These are phyloP conservation scores for Comarum palustre DNA, from an alignment of 306 rosid species.

Conservation along the genomic window DNA sequence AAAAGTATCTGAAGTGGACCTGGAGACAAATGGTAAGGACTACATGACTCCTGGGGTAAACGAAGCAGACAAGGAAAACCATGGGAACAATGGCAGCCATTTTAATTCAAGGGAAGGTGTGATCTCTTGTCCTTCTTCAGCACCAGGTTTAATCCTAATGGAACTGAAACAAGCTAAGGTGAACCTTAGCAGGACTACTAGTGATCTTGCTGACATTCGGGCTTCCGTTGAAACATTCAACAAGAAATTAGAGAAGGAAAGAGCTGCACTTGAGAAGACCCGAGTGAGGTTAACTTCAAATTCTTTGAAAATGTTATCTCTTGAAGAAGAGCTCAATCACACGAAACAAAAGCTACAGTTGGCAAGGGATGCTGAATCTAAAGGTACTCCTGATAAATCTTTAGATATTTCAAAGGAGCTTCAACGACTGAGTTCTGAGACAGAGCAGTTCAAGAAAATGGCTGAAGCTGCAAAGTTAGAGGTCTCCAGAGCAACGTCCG, in stretches of 20 bases:
- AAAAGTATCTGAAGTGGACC: constrained; percentile 42
- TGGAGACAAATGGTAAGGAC: constrained; percentile 19
- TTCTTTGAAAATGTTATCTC: constrained; percentile 57
- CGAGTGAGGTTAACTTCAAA: constrained; percentile 63
- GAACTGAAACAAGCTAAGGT: constrained; percentile 83
- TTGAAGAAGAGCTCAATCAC: constrained; percentile 80
- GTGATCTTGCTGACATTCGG: constrained; percentile 74
- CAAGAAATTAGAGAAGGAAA: constrained; percentile 77
- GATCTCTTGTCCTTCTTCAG: constrained; percentile 34
- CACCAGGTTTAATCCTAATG: constrained; percentile 58
- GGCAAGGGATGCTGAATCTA: constrained; percentile 54
- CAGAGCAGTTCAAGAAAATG: constrained; percentile 64
- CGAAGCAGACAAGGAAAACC: constrained; percentile 61
- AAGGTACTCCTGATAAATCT: constrained; percentile 40
- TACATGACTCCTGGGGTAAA: constrained; percentile 17
- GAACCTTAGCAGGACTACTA: constrained; percentile 69
- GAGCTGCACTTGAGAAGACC: constrained; percentile 67
- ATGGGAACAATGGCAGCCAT: constrained; percentile 24
- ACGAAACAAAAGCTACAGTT: constrained; percentile 59
- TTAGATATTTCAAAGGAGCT: constrained; percentile 63
- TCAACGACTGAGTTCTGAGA: constrained; percentile 58
- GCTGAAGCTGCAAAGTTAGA: constrained; percentile 69
- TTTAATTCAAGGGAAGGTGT: constrained; percentile 29
- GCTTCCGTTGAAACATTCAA: constrained; percentile 59
- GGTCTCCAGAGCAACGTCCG: constrained; percentile 54